Evolutionary conservation across 345 rosid genomes (phyloP).

Genomic region (Limnanthes douglasii): DNA sequence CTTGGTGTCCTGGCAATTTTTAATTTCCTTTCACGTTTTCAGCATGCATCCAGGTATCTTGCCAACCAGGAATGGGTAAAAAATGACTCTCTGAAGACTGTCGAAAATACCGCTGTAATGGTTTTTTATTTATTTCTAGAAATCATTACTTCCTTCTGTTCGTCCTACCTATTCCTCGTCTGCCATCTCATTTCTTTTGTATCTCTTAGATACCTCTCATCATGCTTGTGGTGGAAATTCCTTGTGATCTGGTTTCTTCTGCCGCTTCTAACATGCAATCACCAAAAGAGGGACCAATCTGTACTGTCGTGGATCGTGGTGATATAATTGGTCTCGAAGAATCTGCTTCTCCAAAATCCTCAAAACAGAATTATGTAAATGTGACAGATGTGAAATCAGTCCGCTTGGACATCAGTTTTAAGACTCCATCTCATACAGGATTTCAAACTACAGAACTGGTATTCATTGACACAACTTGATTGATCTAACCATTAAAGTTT

Average conservation of each 20-base stretch:
- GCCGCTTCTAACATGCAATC: slow-evolving; percentile 42
- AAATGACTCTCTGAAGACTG: slow-evolving; percentile 85
- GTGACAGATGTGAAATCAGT: slow-evolving; percentile 45
- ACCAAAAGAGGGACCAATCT: slow-evolving; percentile 41
- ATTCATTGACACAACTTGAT: slow-evolving; percentile 3
- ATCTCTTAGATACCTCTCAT: slow-evolving; percentile 70
- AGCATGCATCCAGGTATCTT: slow-evolving; percentile 99
- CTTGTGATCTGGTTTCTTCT: slow-evolving; percentile 50
- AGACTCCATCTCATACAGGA: slow-evolving; percentile 88
- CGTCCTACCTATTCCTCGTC: slow-evolving; percentile 7
- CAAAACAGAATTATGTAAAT: slow-evolving; percentile 16
- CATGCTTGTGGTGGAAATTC: slow-evolving; percentile 95
- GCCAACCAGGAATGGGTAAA: slow-evolving; percentile 99
- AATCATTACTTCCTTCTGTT: slow-evolving; percentile 1
- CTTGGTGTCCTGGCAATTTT: slow-evolving; percentile 1
- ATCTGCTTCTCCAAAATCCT: slow-evolving; percentile 28
- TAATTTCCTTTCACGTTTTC: slow-evolving; percentile 15
- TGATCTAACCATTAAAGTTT: not conserved
- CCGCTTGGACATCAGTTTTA: slow-evolving; percentile 87
- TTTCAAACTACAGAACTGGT: slow-evolving; percentile 91
- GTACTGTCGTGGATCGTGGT: slow-evolving; percentile 23
- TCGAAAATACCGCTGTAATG: slow-evolving; percentile 96
- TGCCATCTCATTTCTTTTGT: slow-evolving; percentile 12
- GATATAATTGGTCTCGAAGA: slow-evolving; percentile 37
- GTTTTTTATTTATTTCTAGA: slow-evolving; percentile 3